phyloP scores from a whole-genome alignment of 495 filamentous ascomycete species.

The Penicillium cinerascens region DNA sequence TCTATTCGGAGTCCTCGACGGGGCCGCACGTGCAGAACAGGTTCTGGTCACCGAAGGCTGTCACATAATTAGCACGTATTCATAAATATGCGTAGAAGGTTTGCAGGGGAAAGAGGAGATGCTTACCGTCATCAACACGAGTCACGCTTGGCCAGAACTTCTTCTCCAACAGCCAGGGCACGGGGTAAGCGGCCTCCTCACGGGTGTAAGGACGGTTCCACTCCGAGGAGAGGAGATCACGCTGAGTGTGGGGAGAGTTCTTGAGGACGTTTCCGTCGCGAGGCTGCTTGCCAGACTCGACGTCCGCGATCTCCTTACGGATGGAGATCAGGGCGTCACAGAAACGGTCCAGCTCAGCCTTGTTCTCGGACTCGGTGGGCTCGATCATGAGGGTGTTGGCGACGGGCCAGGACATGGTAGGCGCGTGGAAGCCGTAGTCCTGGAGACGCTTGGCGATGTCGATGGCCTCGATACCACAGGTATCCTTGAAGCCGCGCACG shows the following conservation, averaged over 20 bases:
- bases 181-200: slow-evolving; percentile 84
- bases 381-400: slow-evolving; percentile 98
- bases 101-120: not conserved
- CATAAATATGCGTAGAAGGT: not conserved
- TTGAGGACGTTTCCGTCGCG: slow-evolving; percentile 86
- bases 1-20: slow-evolving; percentile 52
- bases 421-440: slow-evolving; percentile 98
- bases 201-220: slow-evolving; percentile 79
- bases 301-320: slow-evolving; percentile 75
- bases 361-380: slow-evolving; percentile 91
- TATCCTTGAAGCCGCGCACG: slow-evolving; percentile 79
- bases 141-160: slow-evolving; percentile 97
- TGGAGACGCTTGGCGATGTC: slow-evolving; percentile 97
- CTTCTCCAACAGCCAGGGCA: slow-evolving; percentile 85
- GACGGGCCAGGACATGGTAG: slow-evolving; percentile 98
- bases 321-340: slow-evolving; percentile 90
- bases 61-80: slow-evolving; percentile 15
- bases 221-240: slow-evolving; percentile 65
- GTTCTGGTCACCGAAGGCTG: slow-evolving; percentile 88
- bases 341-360: slow-evolving; percentile 93
- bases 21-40: slow-evolving; percentile 94
- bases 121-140: slow-evolving; percentile 83
- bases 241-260: slow-evolving; percentile 84
- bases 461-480: slow-evolving; percentile 84
- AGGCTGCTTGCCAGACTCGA: slow-evolving; percentile 78